Conservation (phyloP, 2,329 filamentous ascomycete genomes). For the Microcyclosporella mali region DNA sequence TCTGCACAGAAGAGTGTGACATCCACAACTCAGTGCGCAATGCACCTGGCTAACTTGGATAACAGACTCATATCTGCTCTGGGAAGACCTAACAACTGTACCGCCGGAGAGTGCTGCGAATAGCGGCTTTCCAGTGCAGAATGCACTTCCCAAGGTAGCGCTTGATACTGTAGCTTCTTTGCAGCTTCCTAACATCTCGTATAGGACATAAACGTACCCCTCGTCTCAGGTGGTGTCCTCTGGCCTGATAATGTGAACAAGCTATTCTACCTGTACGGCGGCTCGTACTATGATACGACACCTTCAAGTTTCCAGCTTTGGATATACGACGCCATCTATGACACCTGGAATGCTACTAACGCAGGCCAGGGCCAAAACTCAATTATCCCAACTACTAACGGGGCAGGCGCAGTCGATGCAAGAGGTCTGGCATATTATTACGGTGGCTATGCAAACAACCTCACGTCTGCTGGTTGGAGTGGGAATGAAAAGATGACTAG, state of each 20-base stretch:
- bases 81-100: slow-evolving; percentile 45
- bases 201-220: slow-evolving; percentile 42
- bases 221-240: slow-evolving; percentile 44
- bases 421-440: slow-evolving; percentile 46
- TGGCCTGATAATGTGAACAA: slow-evolving; percentile 60
- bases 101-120: neutral
- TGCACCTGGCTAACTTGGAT: slow-evolving; percentile 32
- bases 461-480: slow-evolving; percentile 48
- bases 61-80: slow-evolving; percentile 49
- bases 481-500: slow-evolving; percentile 43
- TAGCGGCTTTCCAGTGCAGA: slow-evolving; percentile 46
- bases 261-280: slow-evolving; percentile 57
- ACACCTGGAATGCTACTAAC: slow-evolving; percentile 50
- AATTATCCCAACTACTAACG: slow-evolving; percentile 46
- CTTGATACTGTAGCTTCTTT: too few species aligned
- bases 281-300: slow-evolving; percentile 43
- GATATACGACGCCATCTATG: slow-evolving; percentile 52
- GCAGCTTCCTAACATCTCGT: neutral
- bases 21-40: too few species aligned
- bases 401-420: slow-evolving; percentile 50
- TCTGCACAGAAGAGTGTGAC: neutral
- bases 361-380: slow-evolving; percentile 25
- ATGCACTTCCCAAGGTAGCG: too few species aligned
- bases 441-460: slow-evolving; percentile 56
- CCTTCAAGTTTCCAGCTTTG: slow-evolving; percentile 48